Percentiles rank a stretch among this genome's conserved stretches.
phyloP scores from a whole-genome alignment of 2,329 filamentous ascomycete species.

The Colletotrichum eleusines region DNA sequence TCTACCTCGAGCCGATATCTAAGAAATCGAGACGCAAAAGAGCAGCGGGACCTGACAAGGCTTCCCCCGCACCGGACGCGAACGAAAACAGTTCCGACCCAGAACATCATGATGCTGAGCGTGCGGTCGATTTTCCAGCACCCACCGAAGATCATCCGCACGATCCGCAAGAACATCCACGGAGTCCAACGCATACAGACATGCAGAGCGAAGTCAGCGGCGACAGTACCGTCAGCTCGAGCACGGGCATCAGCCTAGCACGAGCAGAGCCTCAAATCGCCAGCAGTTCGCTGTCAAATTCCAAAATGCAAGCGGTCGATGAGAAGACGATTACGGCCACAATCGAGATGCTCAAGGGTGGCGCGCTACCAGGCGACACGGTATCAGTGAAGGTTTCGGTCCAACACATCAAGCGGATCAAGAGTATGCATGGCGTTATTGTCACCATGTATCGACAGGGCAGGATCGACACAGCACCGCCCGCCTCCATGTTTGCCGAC shows the following conservation, averaged over 20 bases:
- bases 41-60: constrained; percentile 59
- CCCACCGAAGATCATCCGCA: constrained; percentile 56
- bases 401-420: constrained; percentile 88
- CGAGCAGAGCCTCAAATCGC: constrained; percentile 34
- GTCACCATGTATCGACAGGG: constrained; percentile 93
- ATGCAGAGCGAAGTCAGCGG: constrained; percentile 77
- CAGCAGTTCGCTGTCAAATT: constrained; percentile 56
- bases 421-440: constrained; percentile 92
- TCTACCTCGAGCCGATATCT: constrained; percentile 90
- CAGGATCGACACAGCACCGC: constrained; percentile 82
- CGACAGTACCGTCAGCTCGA: constrained; percentile 76
- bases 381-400: constrained; percentile 85
- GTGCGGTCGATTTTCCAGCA: constrained; percentile 54
- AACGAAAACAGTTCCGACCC: constrained; percentile 51
- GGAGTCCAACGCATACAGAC: constrained; percentile 63
- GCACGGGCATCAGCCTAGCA: constrained; percentile 68
- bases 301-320: constrained; percentile 61
- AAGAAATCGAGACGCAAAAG: constrained; percentile 74
- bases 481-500: constrained; percentile 61
- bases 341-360: constrained; percentile 84
- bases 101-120: constrained; percentile 44
- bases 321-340: constrained; percentile 88
- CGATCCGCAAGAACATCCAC: constrained; percentile 52
- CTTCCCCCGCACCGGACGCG: constrained; percentile 59
- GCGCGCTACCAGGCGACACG: constrained; percentile 86